Evolutionary conservation across 495 filamentous ascomycete genomes (phyloP), one percentile per base, ranked within the genome.

Genomic region (Lophium mytilinum): DNA sequence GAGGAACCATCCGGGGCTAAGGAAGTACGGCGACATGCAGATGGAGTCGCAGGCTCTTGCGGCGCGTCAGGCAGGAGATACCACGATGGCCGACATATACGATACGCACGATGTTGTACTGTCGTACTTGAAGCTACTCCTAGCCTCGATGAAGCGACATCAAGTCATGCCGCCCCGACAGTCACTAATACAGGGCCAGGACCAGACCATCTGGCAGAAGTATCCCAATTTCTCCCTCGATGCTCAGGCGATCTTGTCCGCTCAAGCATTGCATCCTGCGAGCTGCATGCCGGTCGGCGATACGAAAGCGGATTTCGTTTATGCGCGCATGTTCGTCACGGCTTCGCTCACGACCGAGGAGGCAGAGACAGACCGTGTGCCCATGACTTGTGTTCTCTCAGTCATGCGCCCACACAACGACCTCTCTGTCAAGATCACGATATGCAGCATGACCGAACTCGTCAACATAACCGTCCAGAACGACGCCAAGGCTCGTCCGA

Each of bases 101-200:
- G 74, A 73, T 53, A 69, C 79, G 4, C 77, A 84, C 58, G 75
- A 86, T 52, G 68, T 66, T 1, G 71, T 89, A 4, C 56, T 77
- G 37, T 79, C 80, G 18, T 84, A 81, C 66, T 64, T 96, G 56
- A 82, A 80, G 24, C 87, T 87, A 35, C 66, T 96, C 46, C 75
- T 86, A 3, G 77, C 85, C 61, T 93, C 88, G 0, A 94, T 95
- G 81, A 86, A 85, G 68, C 76, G 86, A 40, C 90, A 92, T 64
- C 80, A 83, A 37, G 83, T 89, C 48, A 72, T 96, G 56, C 79
- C 86, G 3, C 78, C 83, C 0, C 66, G 74, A 47, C 69, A 70
- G 33, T 76, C 81, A 21, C 74, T 87, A 6, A 80, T 80, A 24
- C 83, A 86, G 56, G 79, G 81, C 1, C 76, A 87, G 40, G 83